Conservation (phyloP, 2,329 filamentous ascomycete genomes). For the Alternaria sp. region DNA sequence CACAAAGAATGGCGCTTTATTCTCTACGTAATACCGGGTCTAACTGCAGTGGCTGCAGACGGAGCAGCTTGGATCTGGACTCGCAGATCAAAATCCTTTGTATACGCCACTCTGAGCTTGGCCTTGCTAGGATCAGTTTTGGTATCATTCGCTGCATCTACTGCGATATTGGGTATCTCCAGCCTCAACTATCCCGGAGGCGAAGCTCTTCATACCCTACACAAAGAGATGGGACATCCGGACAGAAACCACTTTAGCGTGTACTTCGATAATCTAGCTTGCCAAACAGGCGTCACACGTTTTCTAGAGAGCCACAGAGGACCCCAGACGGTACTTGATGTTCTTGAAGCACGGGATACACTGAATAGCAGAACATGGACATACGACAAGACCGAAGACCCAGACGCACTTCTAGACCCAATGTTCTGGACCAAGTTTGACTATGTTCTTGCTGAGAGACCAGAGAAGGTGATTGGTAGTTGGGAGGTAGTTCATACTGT, state of each 20-base stretch:
- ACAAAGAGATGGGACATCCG: constrained; percentile 35
- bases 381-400: constrained; percentile 69
- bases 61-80: constrained; percentile 71
- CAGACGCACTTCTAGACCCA: constrained; percentile 56
- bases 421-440: constrained; percentile 67
- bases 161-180: constrained; percentile 76
- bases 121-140: constrained; percentile 67
- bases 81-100: constrained; percentile 67
- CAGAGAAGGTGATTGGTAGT: constrained; percentile 56
- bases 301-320: constrained; percentile 58
- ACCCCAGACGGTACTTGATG: constrained; percentile 38
- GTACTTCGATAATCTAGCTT: constrained; percentile 68
- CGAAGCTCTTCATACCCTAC: constrained; percentile 68
- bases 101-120: constrained; percentile 65
- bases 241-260: constrained; percentile 46
- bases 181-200: constrained; percentile 95
- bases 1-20: constrained; percentile 98
- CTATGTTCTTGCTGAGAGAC: constrained; percentile 64
- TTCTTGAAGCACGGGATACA: constrained; percentile 31
- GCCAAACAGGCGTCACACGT: constrained; percentile 69
- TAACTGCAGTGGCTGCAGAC: constrained; percentile 80
- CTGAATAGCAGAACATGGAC: constrained; percentile 53
- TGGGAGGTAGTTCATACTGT: constrained; percentile 63
- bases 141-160: constrained; percentile 67
- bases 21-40: constrained; percentile 81